A percentile compares a stretch with the other conserved stretches of the same genome.
phyloP scores from a whole-genome alignment of 495 filamentous ascomycete genomes.

The Neurospora tetrasperma region DNA sequence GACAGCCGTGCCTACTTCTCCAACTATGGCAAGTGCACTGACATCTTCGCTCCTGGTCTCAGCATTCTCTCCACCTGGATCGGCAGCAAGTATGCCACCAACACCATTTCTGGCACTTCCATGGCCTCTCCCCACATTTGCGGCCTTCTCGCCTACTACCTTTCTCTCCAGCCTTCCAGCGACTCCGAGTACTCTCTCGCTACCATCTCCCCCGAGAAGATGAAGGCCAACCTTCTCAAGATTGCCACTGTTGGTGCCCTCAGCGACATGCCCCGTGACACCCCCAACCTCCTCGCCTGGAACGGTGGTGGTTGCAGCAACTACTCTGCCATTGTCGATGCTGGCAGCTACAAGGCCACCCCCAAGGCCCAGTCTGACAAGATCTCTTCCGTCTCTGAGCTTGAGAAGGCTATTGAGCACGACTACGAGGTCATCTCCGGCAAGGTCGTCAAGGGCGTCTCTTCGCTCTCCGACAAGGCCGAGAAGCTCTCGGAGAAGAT shows the following conservation, averaged over 20 bases:
- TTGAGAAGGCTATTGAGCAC: slow-evolving; percentile 52
- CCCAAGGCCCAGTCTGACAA: slow-evolving; percentile 20
- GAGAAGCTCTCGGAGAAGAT: slow-evolving; percentile 42
- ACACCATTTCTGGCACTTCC: slow-evolving; percentile 98
- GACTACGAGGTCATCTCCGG: slow-evolving; percentile 46
- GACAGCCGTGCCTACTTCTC: slow-evolving; percentile 99
- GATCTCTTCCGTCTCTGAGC: slow-evolving; percentile 30
- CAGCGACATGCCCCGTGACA: slow-evolving; percentile 73
- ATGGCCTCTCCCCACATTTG: slow-evolving; percentile 98
- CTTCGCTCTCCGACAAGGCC: slow-evolving; percentile 37
- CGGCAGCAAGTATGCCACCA: slow-evolving; percentile 83
- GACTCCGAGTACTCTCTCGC: slow-evolving; percentile 86
- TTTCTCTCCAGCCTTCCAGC: slow-evolving; percentile 83
- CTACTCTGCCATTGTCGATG: slow-evolving; percentile 72
- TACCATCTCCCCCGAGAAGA: slow-evolving; percentile 81
- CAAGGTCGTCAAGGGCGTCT: slow-evolving; percentile 39
- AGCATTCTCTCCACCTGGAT: slow-evolving; percentile 98
- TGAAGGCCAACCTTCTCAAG: slow-evolving; percentile 78
- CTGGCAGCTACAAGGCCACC: slow-evolving; percentile 47
- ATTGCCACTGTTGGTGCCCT: slow-evolving; percentile 76
- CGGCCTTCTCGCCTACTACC: slow-evolving; percentile 93
- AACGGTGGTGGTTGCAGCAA: slow-evolving; percentile 94
- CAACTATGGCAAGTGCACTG: slow-evolving; percentile 98
- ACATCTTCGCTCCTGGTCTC: slow-evolving; percentile 96
- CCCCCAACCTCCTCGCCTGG: slow-evolving; percentile 86